These are phyloP conservation scores for Lentinula boryana DNA, from an alignment of 768 basidiomycete species.

Conservation along the genomic window DNA sequence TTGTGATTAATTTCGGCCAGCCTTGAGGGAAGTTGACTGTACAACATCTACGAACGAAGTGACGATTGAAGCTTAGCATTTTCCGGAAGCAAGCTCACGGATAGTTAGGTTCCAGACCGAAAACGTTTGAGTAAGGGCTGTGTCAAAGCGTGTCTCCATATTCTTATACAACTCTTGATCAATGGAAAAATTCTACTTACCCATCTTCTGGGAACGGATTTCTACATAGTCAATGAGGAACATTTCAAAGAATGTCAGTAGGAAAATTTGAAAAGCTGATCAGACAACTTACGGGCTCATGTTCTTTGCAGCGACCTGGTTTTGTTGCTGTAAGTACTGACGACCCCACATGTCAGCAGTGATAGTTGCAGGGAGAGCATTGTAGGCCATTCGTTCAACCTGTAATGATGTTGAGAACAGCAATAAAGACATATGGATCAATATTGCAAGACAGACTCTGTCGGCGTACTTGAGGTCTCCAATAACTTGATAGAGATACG, in stretches of 20 bases:
- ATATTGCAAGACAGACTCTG: conserved; percentile 18
- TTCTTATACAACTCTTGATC: neutral
- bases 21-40: conserved; percentile 51
- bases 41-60: conserved; percentile 29
- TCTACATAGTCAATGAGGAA: conserved; percentile 17
- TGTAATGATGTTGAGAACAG: conserved; percentile 1
- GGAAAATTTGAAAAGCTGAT: neutral
- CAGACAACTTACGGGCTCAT: conserved; percentile 36
- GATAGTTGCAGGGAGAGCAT: conserved; percentile 42
- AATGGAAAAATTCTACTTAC: conserved; percentile 17
- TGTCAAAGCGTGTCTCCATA: neutral
- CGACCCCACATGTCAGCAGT: conserved; percentile 56
- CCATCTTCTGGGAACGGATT: conserved; percentile 50
- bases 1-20: conserved; percentile 49
- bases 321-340: conserved; percentile 57
- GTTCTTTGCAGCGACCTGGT: conserved; percentile 50
- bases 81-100: conserved; percentile 24
- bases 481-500: conserved; percentile 50
- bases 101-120: conserved; percentile 45
- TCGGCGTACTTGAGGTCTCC: conserved; percentile 50
- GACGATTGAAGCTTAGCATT: no score
- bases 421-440: neutral
- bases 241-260: neutral
- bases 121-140: conserved; percentile 44
- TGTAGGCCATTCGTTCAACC: conserved; percentile 45